Conservation (phyloP, 768 basidiomycete genomes). For the Termitomyces sp. region DNA sequence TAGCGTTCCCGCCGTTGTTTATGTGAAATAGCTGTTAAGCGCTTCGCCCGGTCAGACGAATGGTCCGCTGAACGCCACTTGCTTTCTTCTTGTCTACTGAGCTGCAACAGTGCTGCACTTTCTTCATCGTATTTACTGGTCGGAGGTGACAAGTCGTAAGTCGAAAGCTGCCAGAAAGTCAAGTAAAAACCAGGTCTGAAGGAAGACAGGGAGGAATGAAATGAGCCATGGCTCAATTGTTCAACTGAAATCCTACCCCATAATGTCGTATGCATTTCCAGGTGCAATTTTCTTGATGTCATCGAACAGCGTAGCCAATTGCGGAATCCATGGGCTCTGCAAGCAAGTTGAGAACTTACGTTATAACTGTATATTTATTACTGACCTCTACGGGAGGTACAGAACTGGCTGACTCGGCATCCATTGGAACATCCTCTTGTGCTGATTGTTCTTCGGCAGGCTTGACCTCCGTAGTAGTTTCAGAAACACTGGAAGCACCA, state of each 20-base stretch:
- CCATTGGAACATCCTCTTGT: constrained; percentile 48
- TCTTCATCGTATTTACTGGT: constrained; percentile 76
- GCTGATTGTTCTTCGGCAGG: constrained; percentile 16
- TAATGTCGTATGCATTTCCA: constrained; percentile 51
- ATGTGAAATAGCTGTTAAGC: constrained; percentile 52
- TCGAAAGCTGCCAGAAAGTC: constrained; percentile 95
- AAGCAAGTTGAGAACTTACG: constrained; percentile 6
- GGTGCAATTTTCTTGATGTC: constrained; percentile 73
- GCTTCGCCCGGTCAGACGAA: constrained; percentile 58
- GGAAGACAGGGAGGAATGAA: constrained; percentile 1
- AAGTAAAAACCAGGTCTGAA: constrained; percentile 85
- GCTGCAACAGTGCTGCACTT: constrained; percentile 48
- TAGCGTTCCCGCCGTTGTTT: constrained; percentile 62
- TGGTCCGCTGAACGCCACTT: constrained; percentile 64
- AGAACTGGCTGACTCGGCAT: constrained; percentile 32
- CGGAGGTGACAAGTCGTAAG: constrained; percentile 84
- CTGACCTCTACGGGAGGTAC: constrained; percentile 35
- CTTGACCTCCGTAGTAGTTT: constrained; percentile 23
- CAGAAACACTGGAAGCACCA: constrained; percentile 20
- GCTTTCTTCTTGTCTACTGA: constrained; percentile 66
- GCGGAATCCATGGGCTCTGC: constrained; percentile 77
- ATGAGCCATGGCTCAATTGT: constrained; percentile 1
- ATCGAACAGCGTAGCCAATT: constrained; percentile 67
- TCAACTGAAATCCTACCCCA: constrained; percentile 51
- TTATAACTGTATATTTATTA: constrained; percentile 1